Evolutionary conservation across 805 yeast species (phyloP).

Genomic region (Wilhelminamyces savonicus): DNA sequence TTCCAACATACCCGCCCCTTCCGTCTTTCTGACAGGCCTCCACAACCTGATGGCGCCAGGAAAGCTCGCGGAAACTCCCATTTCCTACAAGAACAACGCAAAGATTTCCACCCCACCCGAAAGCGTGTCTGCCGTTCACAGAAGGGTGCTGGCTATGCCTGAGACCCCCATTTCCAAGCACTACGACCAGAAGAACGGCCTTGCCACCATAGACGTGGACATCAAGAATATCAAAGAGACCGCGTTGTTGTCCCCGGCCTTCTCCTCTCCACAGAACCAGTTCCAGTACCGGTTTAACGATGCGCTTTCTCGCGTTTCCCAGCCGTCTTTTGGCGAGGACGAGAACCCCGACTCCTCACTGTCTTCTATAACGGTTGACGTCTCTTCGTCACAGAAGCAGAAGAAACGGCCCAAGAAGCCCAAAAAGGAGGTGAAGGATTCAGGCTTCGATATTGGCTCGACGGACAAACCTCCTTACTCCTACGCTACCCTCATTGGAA

Average conservation of each 20-base stretch:
- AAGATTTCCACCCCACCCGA: conserved; percentile 36
- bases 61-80: conserved; percentile 20
- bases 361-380: conserved; percentile 33
- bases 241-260: conserved; percentile 33
- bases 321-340: conserved; percentile 6
- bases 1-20: too few species aligned
- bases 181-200: conserved; percentile 1
- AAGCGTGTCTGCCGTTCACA: conserved; percentile 10
- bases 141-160: conserved; percentile 8
- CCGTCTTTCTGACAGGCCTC: too few species aligned
- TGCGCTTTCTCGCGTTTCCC: conserved; percentile 6
- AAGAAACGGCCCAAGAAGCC: conserved; percentile 24
- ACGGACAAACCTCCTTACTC: conserved; percentile 86
- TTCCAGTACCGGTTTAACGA: conserved; percentile 1
- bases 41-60: conserved; percentile 2
- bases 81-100: conserved; percentile 6
- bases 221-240: conserved; percentile 5
- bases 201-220: background rate
- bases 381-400: conserved; percentile 5
- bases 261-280: conserved; percentile 41
- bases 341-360: conserved; percentile 15
- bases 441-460: conserved; percentile 41
- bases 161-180: conserved; percentile 14
- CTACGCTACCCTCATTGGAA: conserved; percentile 88
- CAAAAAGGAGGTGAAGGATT: conserved; percentile 21